These are phyloP conservation scores for Inonotus obliquus DNA, from an alignment of 1,284 basidiomycete genomes.

Conservation along the genomic window DNA sequence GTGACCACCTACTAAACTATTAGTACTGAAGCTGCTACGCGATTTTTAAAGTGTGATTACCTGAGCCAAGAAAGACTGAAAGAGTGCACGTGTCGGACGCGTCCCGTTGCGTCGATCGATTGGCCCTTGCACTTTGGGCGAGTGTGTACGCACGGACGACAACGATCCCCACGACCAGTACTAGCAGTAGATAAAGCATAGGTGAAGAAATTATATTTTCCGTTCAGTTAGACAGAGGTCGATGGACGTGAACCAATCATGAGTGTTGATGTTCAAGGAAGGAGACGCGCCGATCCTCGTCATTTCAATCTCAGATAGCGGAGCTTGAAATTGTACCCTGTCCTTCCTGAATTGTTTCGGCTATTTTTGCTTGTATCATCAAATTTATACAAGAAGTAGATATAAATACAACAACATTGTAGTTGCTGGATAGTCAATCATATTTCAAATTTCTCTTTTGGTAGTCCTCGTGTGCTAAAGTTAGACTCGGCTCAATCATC, in stretches of 20 bases:
- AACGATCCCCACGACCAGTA: neutral
- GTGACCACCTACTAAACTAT: slow-evolving; percentile 74
- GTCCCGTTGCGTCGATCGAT: neutral
- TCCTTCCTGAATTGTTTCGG: no score
- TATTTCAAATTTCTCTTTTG: neutral
- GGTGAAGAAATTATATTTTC: neutral
- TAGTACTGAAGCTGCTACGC: slow-evolving; percentile 1
- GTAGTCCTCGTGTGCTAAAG: no score
- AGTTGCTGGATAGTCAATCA: neutral
- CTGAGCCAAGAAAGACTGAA: slow-evolving; percentile 59
- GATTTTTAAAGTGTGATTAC: slow-evolving; percentile 28
- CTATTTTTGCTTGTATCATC: no score
- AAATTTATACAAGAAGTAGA: neutral
- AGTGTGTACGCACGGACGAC: neutral
- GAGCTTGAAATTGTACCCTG: neutral
- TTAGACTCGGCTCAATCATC: neutral
- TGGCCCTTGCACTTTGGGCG: neutral
- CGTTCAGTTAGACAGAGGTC: neutral
- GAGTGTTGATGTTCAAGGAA: neutral
- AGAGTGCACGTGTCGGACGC: slow-evolving; percentile 30
- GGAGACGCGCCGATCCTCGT: neutral
- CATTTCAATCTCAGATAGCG: neutral
- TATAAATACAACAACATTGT: neutral
- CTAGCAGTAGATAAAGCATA: neutral
- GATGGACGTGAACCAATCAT: neutral